Conservation (phyloP, 805 yeast genomes). For the Metschnikowia henanensis region DNA sequence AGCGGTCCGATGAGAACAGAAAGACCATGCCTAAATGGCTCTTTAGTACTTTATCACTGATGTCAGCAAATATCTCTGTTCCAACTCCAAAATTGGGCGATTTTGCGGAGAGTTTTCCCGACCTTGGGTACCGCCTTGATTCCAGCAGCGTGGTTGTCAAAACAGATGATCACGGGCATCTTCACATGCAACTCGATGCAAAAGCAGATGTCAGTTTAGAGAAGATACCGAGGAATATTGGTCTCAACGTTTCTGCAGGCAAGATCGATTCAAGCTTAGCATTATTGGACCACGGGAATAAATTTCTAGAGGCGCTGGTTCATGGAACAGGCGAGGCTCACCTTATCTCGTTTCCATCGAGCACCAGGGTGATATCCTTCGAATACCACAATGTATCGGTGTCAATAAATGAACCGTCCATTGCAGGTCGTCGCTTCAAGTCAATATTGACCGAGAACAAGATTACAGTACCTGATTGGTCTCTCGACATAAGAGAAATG, state of each 20-base stretch:
- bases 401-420: slow-evolving; percentile 38
- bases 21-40: slow-evolving; percentile 28
- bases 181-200: slow-evolving; percentile 1
- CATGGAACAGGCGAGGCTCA: not conserved
- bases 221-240: not conserved
- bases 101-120: no score
- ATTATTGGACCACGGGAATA: not conserved
- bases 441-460: not conserved
- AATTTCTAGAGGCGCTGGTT: slow-evolving; percentile 2
- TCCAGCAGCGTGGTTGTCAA: not conserved
- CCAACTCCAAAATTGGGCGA: slow-evolving; percentile 1
- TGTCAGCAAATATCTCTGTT: not conserved
- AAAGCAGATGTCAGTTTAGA: not conserved
- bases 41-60: slow-evolving; percentile 16
- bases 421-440: slow-evolving; percentile 4
- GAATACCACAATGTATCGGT: slow-evolving; percentile 42
- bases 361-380: slow-evolving; percentile 41
- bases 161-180: slow-evolving; percentile 1
- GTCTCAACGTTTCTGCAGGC: not conserved
- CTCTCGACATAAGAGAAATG: slow-evolving; percentile 1
- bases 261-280: not conserved
- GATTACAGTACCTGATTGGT: slow-evolving; percentile 2
- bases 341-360: slow-evolving; percentile 20
- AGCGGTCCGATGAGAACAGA: slow-evolving; percentile 5
- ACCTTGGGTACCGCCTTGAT: not conserved